Percentiles rank a stretch among this genome's conserved stretches.
Conservation (phyloP, 352 stramenopile genomes). For the Globisporangium yorkense region DNA sequence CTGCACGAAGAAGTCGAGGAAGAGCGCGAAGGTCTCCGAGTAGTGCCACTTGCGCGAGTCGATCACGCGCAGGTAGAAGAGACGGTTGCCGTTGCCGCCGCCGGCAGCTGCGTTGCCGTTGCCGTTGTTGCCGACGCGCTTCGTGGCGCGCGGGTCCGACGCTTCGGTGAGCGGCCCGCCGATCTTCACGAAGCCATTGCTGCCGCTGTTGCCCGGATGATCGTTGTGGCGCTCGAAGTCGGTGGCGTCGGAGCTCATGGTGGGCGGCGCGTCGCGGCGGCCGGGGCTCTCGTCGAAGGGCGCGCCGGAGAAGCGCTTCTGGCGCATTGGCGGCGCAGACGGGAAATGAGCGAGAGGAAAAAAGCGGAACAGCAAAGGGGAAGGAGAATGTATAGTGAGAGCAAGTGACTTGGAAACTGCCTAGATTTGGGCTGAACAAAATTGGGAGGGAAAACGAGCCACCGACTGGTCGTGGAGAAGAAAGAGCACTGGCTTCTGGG, state of each 20-base stretch:
- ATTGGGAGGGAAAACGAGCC: background rate
- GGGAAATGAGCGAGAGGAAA: background rate
- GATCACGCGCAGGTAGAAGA: conserved; percentile 81
- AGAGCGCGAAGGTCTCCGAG: conserved; percentile 77
- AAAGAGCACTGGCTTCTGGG: background rate
- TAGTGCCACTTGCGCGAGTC: conserved; percentile 89
- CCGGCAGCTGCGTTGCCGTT: background rate
- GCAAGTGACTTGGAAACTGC: background rate
- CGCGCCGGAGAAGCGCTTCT: conserved; percentile 8
- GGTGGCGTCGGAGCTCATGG: conserved; percentile 23
- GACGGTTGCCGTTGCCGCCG: conserved; percentile 42
- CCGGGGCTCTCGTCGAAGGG: conserved; percentile 13
- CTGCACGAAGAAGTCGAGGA: conserved; percentile 84
- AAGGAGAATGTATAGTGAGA: background rate
- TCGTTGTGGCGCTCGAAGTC: conserved; percentile 58
- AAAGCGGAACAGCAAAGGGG: too few species aligned
- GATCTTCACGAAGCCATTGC: conserved; percentile 69
- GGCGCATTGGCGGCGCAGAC: conserved; percentile 5
- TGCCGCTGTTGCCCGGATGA: conserved; percentile 1
- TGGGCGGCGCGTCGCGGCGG: conserved; percentile 9
- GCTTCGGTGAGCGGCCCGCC: conserved; percentile 61
- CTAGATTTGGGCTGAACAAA: background rate
- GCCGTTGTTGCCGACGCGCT: conserved; percentile 15
- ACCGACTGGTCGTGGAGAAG: background rate
- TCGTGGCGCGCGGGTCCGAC: conserved; percentile 67